Percentiles rank a stretch among this genome's conserved stretches.
These are phyloP conservation scores for Termitomyces sp. DNA, from an alignment of 768 basidiomycete species.

Conservation along the genomic window DNA sequence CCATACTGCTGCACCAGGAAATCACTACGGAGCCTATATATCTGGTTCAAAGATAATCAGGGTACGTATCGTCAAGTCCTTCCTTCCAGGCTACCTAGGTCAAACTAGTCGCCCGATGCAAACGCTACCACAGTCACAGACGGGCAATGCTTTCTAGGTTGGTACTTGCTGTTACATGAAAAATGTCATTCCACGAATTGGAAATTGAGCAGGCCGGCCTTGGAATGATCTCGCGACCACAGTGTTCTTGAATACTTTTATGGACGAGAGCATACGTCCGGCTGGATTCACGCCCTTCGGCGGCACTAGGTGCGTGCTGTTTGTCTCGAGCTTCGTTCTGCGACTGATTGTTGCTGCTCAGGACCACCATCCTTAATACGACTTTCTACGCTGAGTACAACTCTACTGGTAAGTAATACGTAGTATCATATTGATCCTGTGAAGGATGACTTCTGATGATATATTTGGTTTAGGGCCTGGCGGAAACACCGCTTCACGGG, in stretches of 20 bases:
- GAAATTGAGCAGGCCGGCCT: slow-evolving; percentile 34
- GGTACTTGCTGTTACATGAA: neutral
- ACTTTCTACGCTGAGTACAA: slow-evolving; percentile 54
- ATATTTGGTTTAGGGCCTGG: slow-evolving; percentile 41
- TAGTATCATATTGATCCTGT: neutral
- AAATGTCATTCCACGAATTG: neutral
- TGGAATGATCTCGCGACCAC: slow-evolving; percentile 58
- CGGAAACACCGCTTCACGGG: slow-evolving; percentile 37
- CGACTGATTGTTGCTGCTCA: slow-evolving; percentile 9
- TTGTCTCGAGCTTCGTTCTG: neutral
- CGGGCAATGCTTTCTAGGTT: slow-evolving; percentile 47
- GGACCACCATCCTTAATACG: slow-evolving; percentile 42
- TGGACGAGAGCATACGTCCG: slow-evolving; percentile 51
- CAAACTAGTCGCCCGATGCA: slow-evolving; percentile 49
- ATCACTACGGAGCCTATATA: slow-evolving; percentile 53
- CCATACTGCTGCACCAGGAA: slow-evolving; percentile 40
- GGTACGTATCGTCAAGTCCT: slow-evolving; percentile 24
- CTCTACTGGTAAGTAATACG: slow-evolving; percentile 37
- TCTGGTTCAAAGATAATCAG: slow-evolving; percentile 49
- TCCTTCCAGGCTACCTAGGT: neutral
- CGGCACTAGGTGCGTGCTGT: slow-evolving; percentile 26
- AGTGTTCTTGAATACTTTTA: slow-evolving; percentile 47
- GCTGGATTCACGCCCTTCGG: slow-evolving; percentile 47
- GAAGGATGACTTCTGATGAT: neutral
- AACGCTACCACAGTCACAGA: slow-evolving; percentile 40